These are phyloP conservation scores for Tolypocladium capitatum DNA, from an alignment of 2,329 filamentous ascomycete genomes.

Conservation along the genomic window DNA sequence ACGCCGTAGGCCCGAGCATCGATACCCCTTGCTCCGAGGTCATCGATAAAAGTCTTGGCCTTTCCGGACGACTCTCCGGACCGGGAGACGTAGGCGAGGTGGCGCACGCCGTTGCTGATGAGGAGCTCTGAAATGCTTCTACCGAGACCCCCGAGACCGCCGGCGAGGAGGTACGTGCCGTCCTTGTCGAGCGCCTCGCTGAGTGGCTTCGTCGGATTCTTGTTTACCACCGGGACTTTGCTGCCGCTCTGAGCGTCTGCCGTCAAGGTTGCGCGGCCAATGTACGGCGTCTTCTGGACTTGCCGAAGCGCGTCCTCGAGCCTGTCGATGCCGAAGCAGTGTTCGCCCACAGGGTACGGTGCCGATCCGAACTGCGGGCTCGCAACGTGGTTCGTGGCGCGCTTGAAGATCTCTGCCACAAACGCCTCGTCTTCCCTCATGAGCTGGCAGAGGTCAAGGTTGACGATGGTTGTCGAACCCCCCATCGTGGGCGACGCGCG, in stretches of 20 bases:
- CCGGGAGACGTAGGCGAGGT: conserved; percentile 41
- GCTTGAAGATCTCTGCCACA: conserved; percentile 15
- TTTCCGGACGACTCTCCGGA: conserved; percentile 22
- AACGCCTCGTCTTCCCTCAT: conserved; percentile 18
- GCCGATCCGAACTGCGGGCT: neutral
- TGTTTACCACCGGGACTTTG: conserved; percentile 11
- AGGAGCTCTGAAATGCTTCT: conserved; percentile 38
- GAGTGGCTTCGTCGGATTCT: conserved; percentile 12
- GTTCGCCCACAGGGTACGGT: neutral
- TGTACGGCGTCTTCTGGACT: conserved; percentile 13
- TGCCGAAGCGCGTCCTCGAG: conserved; percentile 14
- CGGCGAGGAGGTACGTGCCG: conserved; percentile 40
- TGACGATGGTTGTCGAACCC: conserved; percentile 14
- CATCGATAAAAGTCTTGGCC: conserved; percentile 16
- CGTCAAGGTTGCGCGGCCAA: conserved; percentile 10
- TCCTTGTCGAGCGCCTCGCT: conserved; percentile 18
- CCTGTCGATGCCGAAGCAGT: conserved; percentile 8
- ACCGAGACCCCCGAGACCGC: conserved; percentile 45
- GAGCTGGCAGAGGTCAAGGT: conserved; percentile 19
- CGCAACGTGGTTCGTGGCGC: conserved; percentile 4
- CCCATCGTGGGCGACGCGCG: conserved; percentile 4
- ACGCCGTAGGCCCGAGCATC: conserved; percentile 20
- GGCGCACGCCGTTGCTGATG: conserved; percentile 32
- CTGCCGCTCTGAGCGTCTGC: conserved; percentile 2
- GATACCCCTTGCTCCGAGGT: conserved; percentile 18